Base-by-base conservation (phyloP, 352 stramenopile genomes). In the Globisporangium carolinianum region DNA sequence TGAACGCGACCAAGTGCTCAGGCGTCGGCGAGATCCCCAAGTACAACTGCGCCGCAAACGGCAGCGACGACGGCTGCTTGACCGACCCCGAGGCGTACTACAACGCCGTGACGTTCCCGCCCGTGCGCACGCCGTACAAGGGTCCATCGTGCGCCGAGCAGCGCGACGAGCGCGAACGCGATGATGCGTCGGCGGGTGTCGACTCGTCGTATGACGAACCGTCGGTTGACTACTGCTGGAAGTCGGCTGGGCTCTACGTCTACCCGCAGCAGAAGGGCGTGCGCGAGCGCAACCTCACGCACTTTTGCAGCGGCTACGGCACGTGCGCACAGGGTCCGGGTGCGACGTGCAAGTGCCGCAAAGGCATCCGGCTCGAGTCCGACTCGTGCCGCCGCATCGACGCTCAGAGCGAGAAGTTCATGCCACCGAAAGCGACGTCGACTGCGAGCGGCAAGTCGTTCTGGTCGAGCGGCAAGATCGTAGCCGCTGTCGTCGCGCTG, bases 191-290 rank as follows among this genome's bases (percentile, higher is more conserved):
- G 39, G 8, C 39, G 39, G 8, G 11, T 11, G 39, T 43, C 39
- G 39, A 43, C 8, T n/a, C 15, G 3, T 15, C 15, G 2, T 9
- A n/a, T 32, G 63, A 87, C 46, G 54, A 62, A 12, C 59, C 75
- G 4, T 89, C 79, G n/a, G 60, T 81, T 18, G 82, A 92, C 56
- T 58, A 87, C 56, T 92, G 82, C 67, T 92, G 82, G 82, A 64
- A 74, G 24, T 82, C 75, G 5, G 80, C 72, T 0, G 78, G 78
- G 0, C 70, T 58, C 17, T 80, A 81, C 43, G 68, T 88, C 15
- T 87, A 89, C 57, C 73, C 75, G 24, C 51, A 82, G 54, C 66
- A 83, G 35, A 87, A 87, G 53, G 75, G 73, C 8, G 71, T 86
- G 36, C 72, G 71, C n/a, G 74, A 87, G 11, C 83, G 76, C 51